Evolutionary conservation across 108 stramenopile species (phyloP).

Genomic region (Chaetoceros muelleri): DNA sequence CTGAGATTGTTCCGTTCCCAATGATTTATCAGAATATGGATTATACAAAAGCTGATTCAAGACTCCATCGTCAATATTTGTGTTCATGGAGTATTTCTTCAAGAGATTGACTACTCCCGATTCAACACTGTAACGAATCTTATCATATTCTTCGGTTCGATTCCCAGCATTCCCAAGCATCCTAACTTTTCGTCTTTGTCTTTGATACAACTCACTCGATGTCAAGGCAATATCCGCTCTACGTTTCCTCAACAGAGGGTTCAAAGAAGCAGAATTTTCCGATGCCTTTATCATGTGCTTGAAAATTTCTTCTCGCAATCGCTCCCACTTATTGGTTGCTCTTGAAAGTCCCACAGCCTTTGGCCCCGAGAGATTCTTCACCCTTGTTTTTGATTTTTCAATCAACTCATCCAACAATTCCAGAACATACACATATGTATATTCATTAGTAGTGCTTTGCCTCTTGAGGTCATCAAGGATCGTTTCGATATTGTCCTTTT

Average conservation of each 20-base stretch:
- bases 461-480: conserved; percentile 53
- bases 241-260: conserved; percentile 61
- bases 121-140: conserved; percentile 29
- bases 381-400: conserved; percentile 1
- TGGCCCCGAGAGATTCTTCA: conserved; percentile 7
- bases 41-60: conserved; percentile 47
- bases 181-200: conserved; percentile 33
- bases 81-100: conserved; percentile 41
- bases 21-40: conserved; percentile 11
- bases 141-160: conserved; percentile 4
- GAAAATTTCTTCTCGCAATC: conserved; percentile 61
- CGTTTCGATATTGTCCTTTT: conserved; percentile 19
- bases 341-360: conserved; percentile 6
- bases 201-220: conserved; percentile 62
- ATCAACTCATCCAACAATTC: conserved; percentile 39
- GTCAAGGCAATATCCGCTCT: conserved; percentile 66
- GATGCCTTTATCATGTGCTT: conserved; percentile 49
- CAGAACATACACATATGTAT: conserved; percentile 69
- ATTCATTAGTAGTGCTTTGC: conserved; percentile 71
- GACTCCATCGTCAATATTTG: conserved; percentile 39
- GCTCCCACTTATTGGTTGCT: conserved; percentile 66
- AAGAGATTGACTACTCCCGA: conserved; percentile 41
- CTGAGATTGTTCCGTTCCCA: conserved; percentile 19
- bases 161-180: not conserved
- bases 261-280: conserved; percentile 24